Conservation (phyloP, 179 eudicot species). For the Beta lomatogona region DNA sequence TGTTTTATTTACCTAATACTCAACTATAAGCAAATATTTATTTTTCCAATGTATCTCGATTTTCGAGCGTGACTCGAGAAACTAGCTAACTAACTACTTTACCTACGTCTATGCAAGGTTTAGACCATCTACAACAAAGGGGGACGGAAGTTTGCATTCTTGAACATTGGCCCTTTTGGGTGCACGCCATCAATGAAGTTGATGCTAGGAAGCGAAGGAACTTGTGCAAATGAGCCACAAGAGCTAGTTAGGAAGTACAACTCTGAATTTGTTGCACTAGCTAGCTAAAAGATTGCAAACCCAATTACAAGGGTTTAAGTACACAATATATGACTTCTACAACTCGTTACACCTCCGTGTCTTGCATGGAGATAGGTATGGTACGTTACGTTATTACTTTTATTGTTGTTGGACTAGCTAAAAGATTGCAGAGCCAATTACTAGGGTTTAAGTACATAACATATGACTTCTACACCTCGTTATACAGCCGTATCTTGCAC, state of each 20-base stretch:
- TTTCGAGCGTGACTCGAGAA: too few relatives aligned
- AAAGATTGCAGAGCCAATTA: slow-evolving; percentile 27
- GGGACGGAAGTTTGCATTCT: slow-evolving; percentile 28
- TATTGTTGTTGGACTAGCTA: slow-evolving; percentile 24
- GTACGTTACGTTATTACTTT: too few relatives aligned
- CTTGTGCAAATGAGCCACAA: slow-evolving; percentile 12
- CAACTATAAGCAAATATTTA: too few relatives aligned
- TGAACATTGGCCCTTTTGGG: slow-evolving; percentile 4
- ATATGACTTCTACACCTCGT: slow-evolving; percentile 35
- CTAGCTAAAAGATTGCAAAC: slow-evolving; percentile 10
- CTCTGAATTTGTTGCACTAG: slow-evolving; percentile 29
- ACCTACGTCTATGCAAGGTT: too few relatives aligned
- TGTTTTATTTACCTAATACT: too few relatives aligned
- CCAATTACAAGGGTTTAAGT: slow-evolving; percentile 48
- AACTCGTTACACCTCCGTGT: slow-evolving; percentile 23
- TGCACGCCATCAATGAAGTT: slow-evolving; percentile 22
- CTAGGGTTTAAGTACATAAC: slow-evolving; percentile 49
- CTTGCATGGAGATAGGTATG: slow-evolving; percentile 30
- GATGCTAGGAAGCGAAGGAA: slow-evolving; percentile 5
- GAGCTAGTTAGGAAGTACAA: slow-evolving; percentile 41
- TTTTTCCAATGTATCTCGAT: too few relatives aligned
- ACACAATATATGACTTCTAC: slow-evolving; percentile 44
- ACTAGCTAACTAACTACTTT: neutral
- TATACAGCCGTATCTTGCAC: slow-evolving; percentile 24
- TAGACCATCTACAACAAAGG: slow-evolving; percentile 21